phyloP scores from a whole-genome alignment of 192 early-diverging fungal species.

The Coemansia sp. region DNA sequence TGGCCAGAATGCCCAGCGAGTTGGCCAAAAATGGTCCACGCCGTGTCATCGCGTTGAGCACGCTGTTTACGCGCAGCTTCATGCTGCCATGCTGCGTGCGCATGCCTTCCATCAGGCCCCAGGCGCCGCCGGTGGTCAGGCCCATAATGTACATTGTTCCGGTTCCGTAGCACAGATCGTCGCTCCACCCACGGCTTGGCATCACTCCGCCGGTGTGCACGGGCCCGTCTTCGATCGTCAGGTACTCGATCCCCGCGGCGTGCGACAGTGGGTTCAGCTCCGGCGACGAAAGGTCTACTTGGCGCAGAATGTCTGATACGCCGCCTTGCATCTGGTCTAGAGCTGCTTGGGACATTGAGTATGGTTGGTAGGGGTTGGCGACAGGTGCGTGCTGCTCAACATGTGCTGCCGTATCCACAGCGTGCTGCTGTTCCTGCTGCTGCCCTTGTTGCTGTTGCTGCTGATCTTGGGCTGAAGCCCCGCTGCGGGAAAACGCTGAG shows the following conservation, averaged over 20 bases:
- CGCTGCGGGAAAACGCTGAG: constrained; percentile 45
- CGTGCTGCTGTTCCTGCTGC: constrained; percentile 18
- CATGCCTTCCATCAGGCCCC: constrained; percentile 76
- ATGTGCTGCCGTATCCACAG: background rate
- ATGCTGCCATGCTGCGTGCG: constrained; percentile 63
- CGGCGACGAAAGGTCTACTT: constrained; percentile 48
- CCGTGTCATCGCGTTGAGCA: constrained; percentile 78
- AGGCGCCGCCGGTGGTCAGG: constrained; percentile 68
- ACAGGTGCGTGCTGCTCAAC: too few species aligned
- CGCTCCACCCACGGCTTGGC: constrained; percentile 74
- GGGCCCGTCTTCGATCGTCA: constrained; percentile 51
- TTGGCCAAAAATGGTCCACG: constrained; percentile 84
- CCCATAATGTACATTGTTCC: constrained; percentile 77
- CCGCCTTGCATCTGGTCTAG: constrained; percentile 43
- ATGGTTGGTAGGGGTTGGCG: background rate
- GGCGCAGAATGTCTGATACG: constrained; percentile 46
- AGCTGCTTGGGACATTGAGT: background rate
- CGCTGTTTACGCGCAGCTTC: constrained; percentile 78
- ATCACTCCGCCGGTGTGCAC: constrained; percentile 52
- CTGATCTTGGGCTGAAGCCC: constrained; percentile 17
- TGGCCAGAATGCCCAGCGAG: constrained; percentile 76
- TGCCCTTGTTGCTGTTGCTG: constrained; percentile 29
- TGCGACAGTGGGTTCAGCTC: constrained; percentile 33
- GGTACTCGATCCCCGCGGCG: constrained; percentile 50
- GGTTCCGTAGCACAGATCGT: constrained; percentile 83